Conservation (phyloP, 345 rosid species). For the Mangifera indica region DNA sequence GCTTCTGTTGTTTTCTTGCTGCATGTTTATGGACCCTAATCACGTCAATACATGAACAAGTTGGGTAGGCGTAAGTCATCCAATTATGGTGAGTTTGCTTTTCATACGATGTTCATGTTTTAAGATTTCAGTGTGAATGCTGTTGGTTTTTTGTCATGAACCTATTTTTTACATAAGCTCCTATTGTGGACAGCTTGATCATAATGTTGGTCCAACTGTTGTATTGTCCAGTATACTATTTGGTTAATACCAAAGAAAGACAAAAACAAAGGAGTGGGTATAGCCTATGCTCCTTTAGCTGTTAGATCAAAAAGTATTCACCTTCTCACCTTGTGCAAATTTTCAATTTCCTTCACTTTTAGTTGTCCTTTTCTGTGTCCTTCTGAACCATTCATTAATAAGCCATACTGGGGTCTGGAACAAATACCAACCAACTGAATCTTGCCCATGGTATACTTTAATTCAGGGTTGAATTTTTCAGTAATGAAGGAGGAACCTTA, state of each 20-base stretch:
- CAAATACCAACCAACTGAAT: background rate
- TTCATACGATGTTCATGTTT: background rate
- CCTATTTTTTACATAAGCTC: background rate
- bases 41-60: background rate
- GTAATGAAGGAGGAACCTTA: background rate
- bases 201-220: background rate
- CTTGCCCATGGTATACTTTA: background rate
- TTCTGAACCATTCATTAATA: background rate
- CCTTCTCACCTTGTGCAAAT: background rate
- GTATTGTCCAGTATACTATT: background rate
- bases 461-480: background rate
- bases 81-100: background rate
- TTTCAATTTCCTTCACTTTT: background rate
- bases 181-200: background rate
- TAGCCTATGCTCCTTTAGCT: background rate
- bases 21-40: background rate
- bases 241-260: too few relatives aligned
- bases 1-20: background rate
- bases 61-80: background rate
- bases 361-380: background rate
- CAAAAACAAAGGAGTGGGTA: background rate
- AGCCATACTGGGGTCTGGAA: background rate
- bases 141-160: background rate
- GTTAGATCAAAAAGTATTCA: background rate
- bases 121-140: background rate